Evolutionary conservation across 192 early-diverging fungal genomes (phyloP), one percentile per base, ranked within the genome.

Genomic region (Backusella liffmaniae): DNA sequence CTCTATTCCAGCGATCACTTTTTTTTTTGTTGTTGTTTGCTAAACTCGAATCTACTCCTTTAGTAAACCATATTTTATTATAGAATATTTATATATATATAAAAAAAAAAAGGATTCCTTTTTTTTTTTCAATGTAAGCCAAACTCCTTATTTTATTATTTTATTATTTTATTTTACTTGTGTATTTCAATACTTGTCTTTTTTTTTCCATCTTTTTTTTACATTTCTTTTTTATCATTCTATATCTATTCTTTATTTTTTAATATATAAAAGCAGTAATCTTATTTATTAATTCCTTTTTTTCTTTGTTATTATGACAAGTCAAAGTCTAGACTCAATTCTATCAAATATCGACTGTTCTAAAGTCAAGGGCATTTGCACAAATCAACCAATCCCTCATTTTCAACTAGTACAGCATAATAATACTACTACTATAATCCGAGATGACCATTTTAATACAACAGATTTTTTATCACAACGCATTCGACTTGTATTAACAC

Each of bases 391-490:
- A 10, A 29, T 62, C 12, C 23, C 21, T 13, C 6, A 62, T 26
- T 62, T 62, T 29, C 8, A 62, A 26, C 9, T 62, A 62, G 21
- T 13, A 29, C 8, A 62, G 4, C 23, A 62, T 2, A 2, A 56
- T 56, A 21, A 56, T 13, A 62, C 10, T 62, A 9, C 7, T 62
- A 26, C 56, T 4, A 62, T 62, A 62, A 62, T 62, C 21, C 56
- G 56, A 62, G 56, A 62, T 62, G 56, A 62, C 12, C n/a, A 62
- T 62, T 62, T 62, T 29, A 62, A 62, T 29, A 62, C 56, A 62
- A 62, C 56, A 23, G 56, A 62, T 23, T 62, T 62, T 13, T 29
- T 62, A 26, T 62, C 56, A 29, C 21, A 62, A 29, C 56, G 56
- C 56, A 62, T 62, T 62, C 56, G 56, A 26, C 56, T 62, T 62